phyloP scores from a whole-genome alignment of 768 basidiomycete genomes.

The Harrya chromipes region DNA sequence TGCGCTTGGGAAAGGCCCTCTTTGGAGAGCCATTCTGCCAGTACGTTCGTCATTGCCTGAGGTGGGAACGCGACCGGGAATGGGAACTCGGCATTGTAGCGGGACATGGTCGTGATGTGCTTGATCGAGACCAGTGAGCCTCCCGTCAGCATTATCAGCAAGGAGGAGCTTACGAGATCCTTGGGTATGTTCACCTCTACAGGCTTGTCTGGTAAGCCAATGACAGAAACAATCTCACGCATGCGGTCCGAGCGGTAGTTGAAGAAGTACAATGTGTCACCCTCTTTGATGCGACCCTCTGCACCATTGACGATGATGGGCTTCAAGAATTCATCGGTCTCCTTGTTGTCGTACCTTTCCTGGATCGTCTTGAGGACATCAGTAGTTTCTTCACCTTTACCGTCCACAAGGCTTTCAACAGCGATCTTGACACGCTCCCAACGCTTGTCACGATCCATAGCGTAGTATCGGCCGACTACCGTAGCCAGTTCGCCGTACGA shows the following conservation, averaged over 20 bases:
- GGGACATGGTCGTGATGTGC: constrained; percentile 92
- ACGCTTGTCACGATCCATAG: constrained; percentile 95
- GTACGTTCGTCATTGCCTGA: constrained; percentile 88
- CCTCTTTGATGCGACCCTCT: constrained; percentile 78
- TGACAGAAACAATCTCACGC: constrained; percentile 82
- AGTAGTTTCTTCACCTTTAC: constrained; percentile 54
- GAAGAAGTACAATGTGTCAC: constrained; percentile 92
- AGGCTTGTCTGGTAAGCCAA: constrained; percentile 80
- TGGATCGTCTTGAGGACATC: constrained; percentile 65
- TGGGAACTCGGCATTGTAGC: constrained; percentile 88
- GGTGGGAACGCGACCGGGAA: constrained; percentile 94
- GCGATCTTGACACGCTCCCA: constrained; percentile 95
- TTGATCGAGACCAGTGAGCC: constrained; percentile 22
- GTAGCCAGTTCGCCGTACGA: constrained; percentile 80
- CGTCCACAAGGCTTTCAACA: constrained; percentile 77
- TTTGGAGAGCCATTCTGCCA: constrained; percentile 87
- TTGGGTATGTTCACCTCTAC: constrained; percentile 80
- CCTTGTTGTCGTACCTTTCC: constrained; percentile 75
- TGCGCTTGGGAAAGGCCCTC: constrained; percentile 83
- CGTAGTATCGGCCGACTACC: constrained; percentile 88
- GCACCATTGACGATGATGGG: constrained; percentile 86
- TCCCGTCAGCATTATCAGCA: not conserved
- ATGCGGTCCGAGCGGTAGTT: constrained; percentile 97
- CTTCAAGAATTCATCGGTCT: constrained; percentile 95
- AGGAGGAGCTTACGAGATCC: constrained; percentile 55